Base-by-base conservation (phyloP, 2,329 filamentous ascomycete genomes). In the Aspergillus quadricinctus region DNA sequence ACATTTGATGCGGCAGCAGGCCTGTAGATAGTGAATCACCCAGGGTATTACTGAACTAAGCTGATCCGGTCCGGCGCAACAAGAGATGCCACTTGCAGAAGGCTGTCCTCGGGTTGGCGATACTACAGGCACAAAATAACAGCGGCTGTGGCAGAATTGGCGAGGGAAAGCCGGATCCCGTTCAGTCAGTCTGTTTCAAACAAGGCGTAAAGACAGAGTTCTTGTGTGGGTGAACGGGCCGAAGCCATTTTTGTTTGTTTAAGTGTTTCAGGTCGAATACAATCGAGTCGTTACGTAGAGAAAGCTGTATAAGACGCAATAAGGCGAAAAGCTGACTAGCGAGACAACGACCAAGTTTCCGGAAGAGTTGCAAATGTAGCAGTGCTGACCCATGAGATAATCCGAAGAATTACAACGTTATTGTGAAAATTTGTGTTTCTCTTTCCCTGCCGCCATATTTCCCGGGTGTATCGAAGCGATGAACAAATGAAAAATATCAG, bases 361-460 rank as follows among this genome's bases (percentile, higher is more conserved):
- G 67, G 70, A 68, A 67, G 57, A 66, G 68, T 66, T 70, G 65
- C 57, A 62, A 72, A 68, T 64, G 66, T 65, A 67, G 65, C 56
- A 72, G 69, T 75, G 73, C 70, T 75, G 74, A 72, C 63, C 64
- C 71, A 75, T 70, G 67, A 73, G 71, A 75, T 62, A 75, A 72
- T 70, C 72, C 68, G 69, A 68, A 69, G 72, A 74, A 75, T 75
- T 77, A 77, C 74, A 76, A 74, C 72, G 73, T 72, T 70, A 70
- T 65, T 67, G 64, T 64, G 66, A 63, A 63, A 64, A 60, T 54
- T 71, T 67, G 54, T 58, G 54, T 58, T 67, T 69, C 65, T 66
- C 62, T 71, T 68, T 70, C 68, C 71, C 70, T 74, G 73, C 71
- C 72, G 74, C 73, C 72, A 75, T 64, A 69, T 65, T 66, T 71